Evolutionary conservation across 2,329 filamentous ascomycete genomes (phyloP).

Genomic region (Fusarium sp.): DNA sequence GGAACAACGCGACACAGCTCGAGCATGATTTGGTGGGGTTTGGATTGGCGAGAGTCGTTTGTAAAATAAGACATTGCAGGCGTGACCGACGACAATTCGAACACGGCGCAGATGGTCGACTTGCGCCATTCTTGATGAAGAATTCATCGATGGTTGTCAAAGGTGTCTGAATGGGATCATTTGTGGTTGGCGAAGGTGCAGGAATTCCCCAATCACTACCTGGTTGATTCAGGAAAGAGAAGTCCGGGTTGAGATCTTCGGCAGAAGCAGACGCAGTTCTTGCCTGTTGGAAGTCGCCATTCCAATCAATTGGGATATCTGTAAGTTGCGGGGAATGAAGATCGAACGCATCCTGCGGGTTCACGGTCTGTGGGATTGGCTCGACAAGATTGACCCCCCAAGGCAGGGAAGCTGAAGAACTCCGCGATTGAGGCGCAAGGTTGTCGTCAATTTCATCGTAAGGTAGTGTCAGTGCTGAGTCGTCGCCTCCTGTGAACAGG

Average conservation of each 20-base stretch:
- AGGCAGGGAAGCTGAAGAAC: slow-evolving; percentile 19
- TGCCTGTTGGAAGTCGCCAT: slow-evolving; percentile 34
- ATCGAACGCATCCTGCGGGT: slow-evolving; percentile 10
- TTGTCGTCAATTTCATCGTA: slow-evolving; percentile 29
- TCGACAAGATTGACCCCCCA: background rate
- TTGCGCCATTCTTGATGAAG: slow-evolving; percentile 55
- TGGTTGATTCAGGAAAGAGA: slow-evolving; percentile 39
- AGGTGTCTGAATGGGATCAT: slow-evolving; percentile 3
- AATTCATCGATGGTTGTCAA: slow-evolving; percentile 51
- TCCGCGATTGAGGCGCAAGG: slow-evolving; percentile 23
- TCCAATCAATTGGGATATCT: slow-evolving; percentile 32
- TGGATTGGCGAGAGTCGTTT: slow-evolving; percentile 59
- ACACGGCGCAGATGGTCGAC: slow-evolving; percentile 56
- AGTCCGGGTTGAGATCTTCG: slow-evolving; percentile 11
- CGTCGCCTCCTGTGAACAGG: slow-evolving; percentile 32
- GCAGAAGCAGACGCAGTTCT: slow-evolving; percentile 5
- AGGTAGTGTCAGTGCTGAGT: slow-evolving; percentile 30
- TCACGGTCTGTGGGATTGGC: slow-evolving; percentile 1
- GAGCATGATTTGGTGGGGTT: slow-evolving; percentile 61
- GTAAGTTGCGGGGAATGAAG: background rate
- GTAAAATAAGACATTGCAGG: slow-evolving; percentile 60
- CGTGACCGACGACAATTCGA: slow-evolving; percentile 56
- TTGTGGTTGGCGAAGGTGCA: slow-evolving; percentile 4
- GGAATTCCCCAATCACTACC: slow-evolving; percentile 20
- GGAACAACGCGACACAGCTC: slow-evolving; percentile 62